Evolutionary conservation across 202 grass and related monocot genomes (phyloP), one percentile per base, ranked within the genome.

Genomic region (Setaria viridis): DNA sequence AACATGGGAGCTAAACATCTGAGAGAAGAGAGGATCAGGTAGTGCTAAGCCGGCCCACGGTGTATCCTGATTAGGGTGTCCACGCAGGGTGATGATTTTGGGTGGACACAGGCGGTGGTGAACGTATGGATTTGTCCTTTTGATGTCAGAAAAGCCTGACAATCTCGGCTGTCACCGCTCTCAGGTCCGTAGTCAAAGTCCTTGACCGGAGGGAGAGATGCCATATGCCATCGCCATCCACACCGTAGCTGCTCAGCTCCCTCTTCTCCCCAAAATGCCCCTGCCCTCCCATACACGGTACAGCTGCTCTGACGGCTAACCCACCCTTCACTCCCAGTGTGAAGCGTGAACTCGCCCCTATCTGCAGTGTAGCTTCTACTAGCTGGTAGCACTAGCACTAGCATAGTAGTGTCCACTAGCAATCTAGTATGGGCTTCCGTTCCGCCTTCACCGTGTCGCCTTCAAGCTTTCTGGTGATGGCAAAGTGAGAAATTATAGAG

Each of bases 171-270:
- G 92, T 89, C 90, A 85, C 74, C 3, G 83, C 15, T 53, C 34
- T 50, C 85, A 90, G 87, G 49, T 67, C 90, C 85, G 79, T 72
- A 86, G 90, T 92, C 88, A 88, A 94, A 90, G 47, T 77, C 15
- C 87, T 90, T 90, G 88, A 95, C 93, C 74, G 48, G 62, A 16
- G 30, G 29, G 10, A 13, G 46, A 79, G 74, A 65, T 66, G 67
- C 73, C 73, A 70, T 65, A 4, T 43, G 17, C 59, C 66, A 60
- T 21, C 1, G 20, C 74, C 65, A 32, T 60, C 13, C 67, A 41
- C 49, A 11, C 43, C 5, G 68, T 54, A 17, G 71, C 15, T 2
- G 20, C 0, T 4, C 9, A 8, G 35, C 67, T 43, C 39, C 3
- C 0, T 14, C 46, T 20, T 4, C 43, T 88, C 33, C 86, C 80